phyloP scores from a whole-genome alignment of 305 asterid genomes.

The Lippia alba region DNA sequence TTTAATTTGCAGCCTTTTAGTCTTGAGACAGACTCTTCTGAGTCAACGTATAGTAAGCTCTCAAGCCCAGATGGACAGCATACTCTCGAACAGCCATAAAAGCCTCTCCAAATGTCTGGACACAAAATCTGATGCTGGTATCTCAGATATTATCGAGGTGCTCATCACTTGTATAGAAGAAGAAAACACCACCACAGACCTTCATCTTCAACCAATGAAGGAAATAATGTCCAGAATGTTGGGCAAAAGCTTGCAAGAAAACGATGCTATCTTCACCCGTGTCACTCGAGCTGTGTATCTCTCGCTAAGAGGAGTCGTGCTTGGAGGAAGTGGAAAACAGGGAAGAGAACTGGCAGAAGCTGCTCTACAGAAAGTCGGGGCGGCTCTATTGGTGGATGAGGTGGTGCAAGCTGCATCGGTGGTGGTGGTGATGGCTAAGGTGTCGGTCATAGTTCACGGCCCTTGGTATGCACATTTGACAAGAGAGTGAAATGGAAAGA shows the following conservation, averaged over 20 bases:
- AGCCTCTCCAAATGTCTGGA: constrained; percentile 71
- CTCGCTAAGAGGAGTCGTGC: constrained; percentile 72
- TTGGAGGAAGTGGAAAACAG: constrained; percentile 61
- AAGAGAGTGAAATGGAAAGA: constrained; percentile 12
- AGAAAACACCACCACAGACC: constrained; percentile 40
- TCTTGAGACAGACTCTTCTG: constrained; percentile 77
- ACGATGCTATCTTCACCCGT: constrained; percentile 66
- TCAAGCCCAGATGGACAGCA: constrained; percentile 61
- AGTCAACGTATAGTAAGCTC: constrained; percentile 58
- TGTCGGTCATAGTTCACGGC: constrained; percentile 75
- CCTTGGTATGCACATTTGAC: constrained; percentile 71
- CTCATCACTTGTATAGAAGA: constrained; percentile 51
- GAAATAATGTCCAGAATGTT: constrained; percentile 83
- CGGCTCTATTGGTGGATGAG: constrained; percentile 53
- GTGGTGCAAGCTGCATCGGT: constrained; percentile 57
- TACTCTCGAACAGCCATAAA: constrained; percentile 50
- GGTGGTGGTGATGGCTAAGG: constrained; percentile 58
- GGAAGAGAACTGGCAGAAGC: constrained; percentile 72
- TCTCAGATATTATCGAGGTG: constrained; percentile 59
- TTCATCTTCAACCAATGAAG: constrained; percentile 53
- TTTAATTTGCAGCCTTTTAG: constrained; percentile 66
- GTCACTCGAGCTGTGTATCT: constrained; percentile 72
- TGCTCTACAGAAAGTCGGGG: constrained; percentile 84
- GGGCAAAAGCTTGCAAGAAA: constrained; percentile 83
- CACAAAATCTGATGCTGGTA: constrained; percentile 64